Evolutionary conservation across 2,329 filamentous ascomycete species (phyloP), one percentile per base, ranked within the genome.

Genomic region (Neopestalotiopsis clavispora): DNA sequence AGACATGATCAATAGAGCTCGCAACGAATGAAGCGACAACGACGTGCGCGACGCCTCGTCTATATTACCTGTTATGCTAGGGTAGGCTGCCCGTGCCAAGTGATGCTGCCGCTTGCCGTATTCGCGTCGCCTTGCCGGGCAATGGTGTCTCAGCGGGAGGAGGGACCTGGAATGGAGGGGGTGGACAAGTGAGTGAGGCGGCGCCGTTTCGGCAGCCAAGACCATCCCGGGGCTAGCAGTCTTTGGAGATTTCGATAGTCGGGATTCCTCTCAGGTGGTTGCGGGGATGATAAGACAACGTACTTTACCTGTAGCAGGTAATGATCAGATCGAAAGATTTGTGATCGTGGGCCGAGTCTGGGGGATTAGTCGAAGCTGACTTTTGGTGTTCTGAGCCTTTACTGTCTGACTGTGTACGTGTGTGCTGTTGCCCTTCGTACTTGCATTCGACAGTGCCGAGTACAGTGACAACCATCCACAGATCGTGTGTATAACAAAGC

Each of bases 181-280:
- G 17, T 14, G 45, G 17, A n/a, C 4, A n/a, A 17, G 17, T 14
- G 45, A 52, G 45, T 52, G 45, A 52, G 45, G 45, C 45, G 45
- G 45, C 45, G 45, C 45, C 45, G 45, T 52, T 52, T 52, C 45
- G 45, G 45, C 45, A 52, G 45, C 45, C 45, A 52, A 52, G 45
- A 52, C 45, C 45, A 52, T n/a, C 45, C 45, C 14, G 45, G 45
- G 17, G 6, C 45, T 52, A 52, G n/a, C 6, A 17, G n/a, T 17
- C 4, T 52, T 52, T 52, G 45, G 45, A 52, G 45, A 52, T 52
- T 52, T 52, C 45, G 45, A 52, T 52, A 52, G 45, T 52, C 45
- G 45, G 45, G 45, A 52, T n/a, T 52, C n/a, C 45, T 52, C 45
- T 52, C 45, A 52, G 45, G 45, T 52, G 45, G 45, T 52, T 52